Base-by-base conservation (phyloP, 345 rosid genomes). In the Jatropha curcas region DNA sequence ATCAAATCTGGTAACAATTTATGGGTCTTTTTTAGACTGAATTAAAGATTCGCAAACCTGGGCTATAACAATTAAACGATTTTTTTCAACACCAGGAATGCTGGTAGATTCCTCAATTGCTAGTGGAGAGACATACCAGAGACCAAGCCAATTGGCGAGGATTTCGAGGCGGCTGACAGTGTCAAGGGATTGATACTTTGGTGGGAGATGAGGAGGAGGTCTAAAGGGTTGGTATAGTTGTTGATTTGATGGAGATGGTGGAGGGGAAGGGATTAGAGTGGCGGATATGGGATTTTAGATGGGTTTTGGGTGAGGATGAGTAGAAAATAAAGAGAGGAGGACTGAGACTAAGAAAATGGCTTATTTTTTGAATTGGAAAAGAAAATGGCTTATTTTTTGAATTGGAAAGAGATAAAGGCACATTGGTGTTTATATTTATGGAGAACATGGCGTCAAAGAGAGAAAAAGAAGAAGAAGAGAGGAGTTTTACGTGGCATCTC, bases 181-280 rank as follows among this genome's bases (percentile, higher is more conserved):
- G 82, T 92, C 98, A 57, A 94, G 95, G 37, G 88, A 73, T 53
- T 85, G 83, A 87, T 75, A 92, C 12, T 89, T 45, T 1, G 86
- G 16, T 11, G 98, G 98, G 12, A 94, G 66, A 27, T 97, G 82
- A 2, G 95, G 92, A 0, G 98, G 98, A 24, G 98, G 98, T 31
- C 91, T 83, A 82, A 92, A 94, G 13, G 98, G 97, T 61, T 92
- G 98, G 75, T 92, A 94, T 34, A 85, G 77, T 37, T 85, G 80
- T 46, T 75, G 86, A 68, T 3, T 78, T 7, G 8, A n/a, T n/a
- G n/a, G 60, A 68, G 71, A 51, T 4, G 85, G 71, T 60, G 84
- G 83, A 24, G 59, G 61, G 5, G 82, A 69, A 0, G 69, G 93
- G 77, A 84, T 83, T 2, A 86, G 48, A 14, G 75, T 17, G 68